Conservation (phyloP, 768 basidiomycete species). For the Pilatotrama ljubarskyi region DNA sequence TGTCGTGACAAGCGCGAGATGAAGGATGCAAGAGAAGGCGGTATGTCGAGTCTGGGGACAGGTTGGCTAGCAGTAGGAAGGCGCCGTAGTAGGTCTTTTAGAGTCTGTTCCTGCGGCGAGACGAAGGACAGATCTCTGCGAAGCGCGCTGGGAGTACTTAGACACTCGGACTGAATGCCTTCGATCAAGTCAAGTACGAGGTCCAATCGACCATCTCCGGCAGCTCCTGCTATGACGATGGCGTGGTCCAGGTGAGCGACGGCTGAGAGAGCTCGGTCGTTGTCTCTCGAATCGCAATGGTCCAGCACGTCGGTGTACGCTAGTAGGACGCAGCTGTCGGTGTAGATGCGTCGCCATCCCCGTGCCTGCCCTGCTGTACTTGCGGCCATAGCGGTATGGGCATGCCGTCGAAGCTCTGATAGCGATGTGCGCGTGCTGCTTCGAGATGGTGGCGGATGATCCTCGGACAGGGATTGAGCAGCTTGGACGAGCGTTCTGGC, state of each 20-base stretch:
- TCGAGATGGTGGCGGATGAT: background rate
- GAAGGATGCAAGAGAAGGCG: constrained; percentile 63
- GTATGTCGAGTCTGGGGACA: constrained; percentile 43
- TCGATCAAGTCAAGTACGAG: constrained; percentile 64
- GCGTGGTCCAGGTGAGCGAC: constrained; percentile 73
- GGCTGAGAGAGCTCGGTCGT: constrained; percentile 38
- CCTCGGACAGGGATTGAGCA: background rate
- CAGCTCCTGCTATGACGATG: constrained; percentile 81
- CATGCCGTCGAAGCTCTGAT: constrained; percentile 44
- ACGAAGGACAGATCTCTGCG: background rate
- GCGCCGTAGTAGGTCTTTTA: background rate
- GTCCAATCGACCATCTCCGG: constrained; percentile 59
- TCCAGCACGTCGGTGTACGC: constrained; percentile 40
- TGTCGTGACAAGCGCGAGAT: constrained; percentile 32
- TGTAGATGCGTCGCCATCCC: constrained; percentile 71
- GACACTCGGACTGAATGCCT: constrained; percentile 51
- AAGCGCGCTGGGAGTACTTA: constrained; percentile 1
- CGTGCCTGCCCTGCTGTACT: constrained; percentile 34
- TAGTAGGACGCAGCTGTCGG: constrained; percentile 68
- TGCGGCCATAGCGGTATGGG: constrained; percentile 53
- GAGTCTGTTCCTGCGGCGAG: background rate
- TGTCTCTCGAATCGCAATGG: constrained; percentile 5
- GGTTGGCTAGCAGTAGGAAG: constrained; percentile 6
- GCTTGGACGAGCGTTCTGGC: background rate
- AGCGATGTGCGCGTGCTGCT: constrained; percentile 24